Evolutionary conservation across 1,284 basidiomycete species (phyloP).

Genomic region (Apiotrichum sp.): DNA sequence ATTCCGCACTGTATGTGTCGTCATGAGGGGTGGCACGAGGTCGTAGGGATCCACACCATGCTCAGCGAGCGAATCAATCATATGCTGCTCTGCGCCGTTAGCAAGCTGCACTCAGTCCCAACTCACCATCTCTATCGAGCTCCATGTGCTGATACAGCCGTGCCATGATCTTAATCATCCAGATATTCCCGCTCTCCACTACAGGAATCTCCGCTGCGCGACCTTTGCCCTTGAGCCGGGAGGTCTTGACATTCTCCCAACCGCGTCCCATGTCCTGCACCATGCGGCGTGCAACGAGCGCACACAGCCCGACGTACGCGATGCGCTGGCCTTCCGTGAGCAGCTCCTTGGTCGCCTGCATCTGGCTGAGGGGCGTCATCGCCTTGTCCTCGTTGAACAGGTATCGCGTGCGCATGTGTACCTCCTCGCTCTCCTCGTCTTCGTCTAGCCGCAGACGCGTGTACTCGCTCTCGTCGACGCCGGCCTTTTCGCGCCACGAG

Average conservation of each 20-base stretch:
- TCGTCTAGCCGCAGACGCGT: constrained; percentile 77
- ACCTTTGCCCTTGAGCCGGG: constrained; percentile 45
- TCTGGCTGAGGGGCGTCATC: constrained; percentile 95
- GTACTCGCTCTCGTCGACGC: constrained; percentile 62
- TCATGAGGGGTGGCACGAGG: constrained; percentile 84
- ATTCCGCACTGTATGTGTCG: constrained; percentile 89
- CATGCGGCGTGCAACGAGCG: constrained; percentile 77
- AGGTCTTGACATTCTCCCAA: constrained; percentile 38
- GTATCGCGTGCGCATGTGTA: constrained; percentile 82
- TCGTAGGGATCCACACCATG: constrained; percentile 84
- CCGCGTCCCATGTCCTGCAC: constrained; percentile 55
- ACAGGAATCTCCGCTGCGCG: constrained; percentile 67
- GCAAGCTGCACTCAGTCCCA: constrained; percentile 38
- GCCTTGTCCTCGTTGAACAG: constrained; percentile 93
- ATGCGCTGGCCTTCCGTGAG: constrained; percentile 90
- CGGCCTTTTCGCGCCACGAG: constrained; percentile 77
- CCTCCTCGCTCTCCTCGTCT: constrained; percentile 82
- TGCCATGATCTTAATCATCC: constrained; percentile 92
- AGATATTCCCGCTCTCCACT: constrained; percentile 70
- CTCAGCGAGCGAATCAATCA: constrained; percentile 84
- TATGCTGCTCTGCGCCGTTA: constrained; percentile 72
- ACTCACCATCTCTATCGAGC: constrained; percentile 74
- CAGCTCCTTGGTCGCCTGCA: constrained; percentile 92
- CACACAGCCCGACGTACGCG: constrained; percentile 88
- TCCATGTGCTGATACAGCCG: constrained; percentile 97